Evolutionary conservation across 495 filamentous ascomycete species (phyloP), one percentile per base, ranked within the genome.

Genomic region (Penicillium coprophilum): DNA sequence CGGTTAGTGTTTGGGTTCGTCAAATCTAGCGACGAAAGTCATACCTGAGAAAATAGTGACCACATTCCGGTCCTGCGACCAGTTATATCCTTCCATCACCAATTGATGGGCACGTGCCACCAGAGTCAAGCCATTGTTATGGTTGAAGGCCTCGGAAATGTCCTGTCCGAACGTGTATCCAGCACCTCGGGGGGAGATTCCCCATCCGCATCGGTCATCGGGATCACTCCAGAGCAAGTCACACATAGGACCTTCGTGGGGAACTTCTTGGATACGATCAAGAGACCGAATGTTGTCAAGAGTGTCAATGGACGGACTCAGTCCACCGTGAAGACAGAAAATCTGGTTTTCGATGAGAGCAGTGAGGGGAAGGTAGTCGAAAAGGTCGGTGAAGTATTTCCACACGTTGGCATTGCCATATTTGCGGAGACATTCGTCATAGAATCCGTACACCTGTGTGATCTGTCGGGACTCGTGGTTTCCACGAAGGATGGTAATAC

Each of bases 331-430:
- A 50, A 98, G 85, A 77, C 94, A 98, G 85, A 98, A 98, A 73
- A 98, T 98, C 80, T 98, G 94, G 77, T 96, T 97, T 77, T 98
- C 93, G 77, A 98, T 98, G 59, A 98, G 84, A 57, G 94, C 94
- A 59, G 94, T 98, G 69, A 98, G 87, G 60, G 94, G 94, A 39
- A 98, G 91, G 77, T 92, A 98, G 78, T 98, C 94, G 80, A 98
- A 97, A 32, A 98, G 86, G 71, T 98, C 94, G 64, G 94, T 97
- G 75, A 97, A 98, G 78, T 89, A 97, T 82, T 96, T 97, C 94
- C 94, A 98, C 61, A 98, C 94, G 69, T 97, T 97, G 59, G 94
- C 94, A 70, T 96, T 97, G 75, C 92, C 92, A 67, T 97, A 97
- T 80, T 97, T 97, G 66, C 92, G 88, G 49, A 97, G 82, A 70